Evolutionary conservation across 2,329 filamentous ascomycete genomes (phyloP), one percentile per base, ranked within the genome.

Genomic region (Cladophialophora psammophila): DNA sequence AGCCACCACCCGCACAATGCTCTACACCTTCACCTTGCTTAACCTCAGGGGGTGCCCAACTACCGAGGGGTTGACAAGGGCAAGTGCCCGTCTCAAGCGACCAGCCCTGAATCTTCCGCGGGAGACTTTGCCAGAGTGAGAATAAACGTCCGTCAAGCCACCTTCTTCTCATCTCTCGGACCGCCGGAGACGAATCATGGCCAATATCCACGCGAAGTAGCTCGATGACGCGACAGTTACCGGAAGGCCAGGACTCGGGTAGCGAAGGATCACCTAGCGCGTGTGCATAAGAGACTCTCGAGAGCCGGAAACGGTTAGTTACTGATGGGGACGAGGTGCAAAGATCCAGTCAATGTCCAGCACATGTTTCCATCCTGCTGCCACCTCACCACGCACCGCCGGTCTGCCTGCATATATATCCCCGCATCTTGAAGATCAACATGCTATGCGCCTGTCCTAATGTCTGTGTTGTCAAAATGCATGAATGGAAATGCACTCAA

Each of bases 281-380:
- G 10, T 12, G 18, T 50, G 45, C 8, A 26, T 12, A 9, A 20
- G 45, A 50, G 18, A 50, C 20, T 20, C 45, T 50, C 45, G 26
- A 26, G 2, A 26, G 18, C 18, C 26, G 45, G 45, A 50, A 50
- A 50, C 20, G 45, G 45, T 9, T 50, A 50, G 45, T 3, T 10
- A 50, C 6, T 26, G 45, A 20, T 45, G 42, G n/a, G 18, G n/a
- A 45, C 20, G 4, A 8, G 42, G 42, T 45, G 45, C 7, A 26
- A 50, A 12, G 45, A 26, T 12, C 45, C 45, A 50, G 45, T 50
- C 45, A 50, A 50, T 1, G 45, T 18, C 45, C 18, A 50, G 45
- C 45, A 50, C 45, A 50, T 50, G 45, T 50, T 50, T 50, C 45
- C 45, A 50, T 50, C 45, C 18, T 31, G 8, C 45, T 50, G 45